Base-by-base conservation (phyloP, 2,329 filamentous ascomycete genomes). In the Aureobasidium sp. region DNA sequence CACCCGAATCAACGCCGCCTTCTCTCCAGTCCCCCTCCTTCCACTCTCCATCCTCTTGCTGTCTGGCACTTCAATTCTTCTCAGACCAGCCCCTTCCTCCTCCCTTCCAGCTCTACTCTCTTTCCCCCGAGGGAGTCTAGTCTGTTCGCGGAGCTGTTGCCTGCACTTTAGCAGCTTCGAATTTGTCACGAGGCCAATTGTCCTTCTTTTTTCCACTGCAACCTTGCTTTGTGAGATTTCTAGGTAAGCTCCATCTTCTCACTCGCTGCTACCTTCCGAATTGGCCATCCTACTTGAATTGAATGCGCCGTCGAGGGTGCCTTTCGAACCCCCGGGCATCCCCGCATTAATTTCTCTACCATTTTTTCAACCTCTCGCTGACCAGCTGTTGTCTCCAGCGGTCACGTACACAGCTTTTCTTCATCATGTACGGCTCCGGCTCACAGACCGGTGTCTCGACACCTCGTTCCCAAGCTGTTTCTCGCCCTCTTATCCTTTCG, bases 361-460 rank as follows among this genome's bases (percentile, higher is more conserved):
- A 51, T 29, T 60, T 60, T 60, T 60, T 60, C 36, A 47, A 60
- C 46, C 57, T 50, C 46, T 17, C 26, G 59, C 61, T 63, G 57
- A 60, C 51, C 52, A 58, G 41, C 53, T 52, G 29, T 39, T 20
- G 42, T 58, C 36, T 51, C 34, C 53, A 59, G 53, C 47, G 42
- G 41, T 41, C 55, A 48, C 55, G 46, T 51, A 55, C 57, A 42
- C 48, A 62, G 27, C 29, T 17, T 42, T 56, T 42, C 59, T 42
- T 48, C 77, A 85, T 71, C 76, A 96, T 96, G 91, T 95, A 94
- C 84, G 90, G 90, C 78, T 86, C 89, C 72, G 62, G 63, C 56
- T 75, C 90, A 65, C 92, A 96, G 79, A 99, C 94, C 80, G 94
- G 94, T 78, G 91, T 96, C 74, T 95, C 92, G 68, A 99, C 94